A percentile compares a stretch with the other conserved stretches of the same genome.
Conservation (phyloP, 2,329 filamentous ascomycete genomes). For the Cordyceps javanica region DNA sequence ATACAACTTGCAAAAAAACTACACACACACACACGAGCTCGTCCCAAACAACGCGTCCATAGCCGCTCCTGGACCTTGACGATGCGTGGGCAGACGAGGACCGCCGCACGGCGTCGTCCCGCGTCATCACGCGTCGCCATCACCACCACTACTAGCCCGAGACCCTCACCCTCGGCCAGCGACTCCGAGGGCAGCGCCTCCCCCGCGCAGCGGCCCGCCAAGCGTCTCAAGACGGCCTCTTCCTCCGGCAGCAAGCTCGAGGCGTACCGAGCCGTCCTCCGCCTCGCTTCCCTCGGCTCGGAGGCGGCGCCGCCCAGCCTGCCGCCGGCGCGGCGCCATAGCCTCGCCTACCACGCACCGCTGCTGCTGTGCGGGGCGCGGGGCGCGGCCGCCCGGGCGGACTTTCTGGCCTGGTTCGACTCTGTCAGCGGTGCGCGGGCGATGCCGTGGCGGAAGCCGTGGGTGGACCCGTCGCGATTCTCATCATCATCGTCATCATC, state of each 20-base stretch:
- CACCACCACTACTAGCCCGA: too few species aligned
- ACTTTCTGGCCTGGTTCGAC: slow-evolving; percentile 48
- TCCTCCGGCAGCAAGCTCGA: not conserved
- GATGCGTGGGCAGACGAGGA: too few species aligned
- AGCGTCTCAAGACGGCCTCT: slow-evolving; percentile 9
- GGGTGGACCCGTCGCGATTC: slow-evolving; percentile 39
- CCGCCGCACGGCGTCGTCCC: too few species aligned
- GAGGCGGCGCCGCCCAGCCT: slow-evolving; percentile 1
- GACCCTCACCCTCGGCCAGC: not conserved
- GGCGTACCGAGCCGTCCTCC: not conserved
- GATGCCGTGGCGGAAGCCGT: slow-evolving; percentile 56
- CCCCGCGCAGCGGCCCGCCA: not conserved
- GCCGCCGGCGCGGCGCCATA: slow-evolving; percentile 26
- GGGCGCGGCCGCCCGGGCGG: slow-evolving; percentile 25
- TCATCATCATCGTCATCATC: too few species aligned
- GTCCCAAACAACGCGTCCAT: too few species aligned
- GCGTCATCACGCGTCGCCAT: too few species aligned
- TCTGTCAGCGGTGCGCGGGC: slow-evolving; percentile 37
- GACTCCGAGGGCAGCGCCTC: not conserved
- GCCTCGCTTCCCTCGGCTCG: not conserved
- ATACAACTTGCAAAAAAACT: too few species aligned
- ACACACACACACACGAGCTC: too few species aligned
- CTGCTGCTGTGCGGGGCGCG: slow-evolving; percentile 36
- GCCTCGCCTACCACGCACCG: slow-evolving; percentile 42
- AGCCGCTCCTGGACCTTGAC: too few species aligned